These are phyloP conservation scores for Ogataea nonfermentans DNA, from an alignment of 805 yeast genomes.

Conservation along the genomic window DNA sequence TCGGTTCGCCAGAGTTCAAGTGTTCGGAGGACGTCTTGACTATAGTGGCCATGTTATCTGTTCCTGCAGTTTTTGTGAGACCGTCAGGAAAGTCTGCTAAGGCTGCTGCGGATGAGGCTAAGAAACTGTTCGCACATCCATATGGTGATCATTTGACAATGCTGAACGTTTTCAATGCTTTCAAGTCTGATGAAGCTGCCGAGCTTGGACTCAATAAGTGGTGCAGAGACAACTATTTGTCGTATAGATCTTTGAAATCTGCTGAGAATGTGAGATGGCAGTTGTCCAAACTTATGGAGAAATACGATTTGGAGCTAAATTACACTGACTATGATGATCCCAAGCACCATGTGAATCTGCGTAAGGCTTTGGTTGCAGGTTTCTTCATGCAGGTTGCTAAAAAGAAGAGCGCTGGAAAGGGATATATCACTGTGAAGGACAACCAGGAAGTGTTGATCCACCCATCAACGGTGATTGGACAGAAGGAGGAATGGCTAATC, in stretches of 20 bases:
- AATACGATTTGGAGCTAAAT: constrained; percentile 68
- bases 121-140: constrained; percentile 82
- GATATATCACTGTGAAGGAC: constrained; percentile 90
- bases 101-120: constrained; percentile 88
- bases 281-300: constrained; percentile 77
- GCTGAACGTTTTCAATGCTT: constrained; percentile 84
- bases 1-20: constrained; percentile 78
- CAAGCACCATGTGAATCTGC: constrained; percentile 68
- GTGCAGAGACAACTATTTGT: constrained; percentile 89
- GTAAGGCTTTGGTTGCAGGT: constrained; percentile 87
- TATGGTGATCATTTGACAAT: constrained; percentile 94
- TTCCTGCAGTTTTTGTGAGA: constrained; percentile 91
- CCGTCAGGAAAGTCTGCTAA: constrained; percentile 83
- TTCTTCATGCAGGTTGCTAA: constrained; percentile 98
- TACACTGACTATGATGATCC: constrained; percentile 67
- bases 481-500: constrained; percentile 88
- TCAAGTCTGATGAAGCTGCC: constrained; percentile 69
- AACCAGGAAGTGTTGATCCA: constrained; percentile 94
- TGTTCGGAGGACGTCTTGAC: constrained; percentile 89
- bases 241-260: constrained; percentile 76
- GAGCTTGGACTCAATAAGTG: constrained; percentile 68
- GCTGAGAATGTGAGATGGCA: constrained; percentile 89
- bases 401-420: constrained; percentile 75
- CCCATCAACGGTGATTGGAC: constrained; percentile 88
- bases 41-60: constrained; percentile 86